Conservation (phyloP, 805 yeast genomes). For the Starmerella asiatica region DNA sequence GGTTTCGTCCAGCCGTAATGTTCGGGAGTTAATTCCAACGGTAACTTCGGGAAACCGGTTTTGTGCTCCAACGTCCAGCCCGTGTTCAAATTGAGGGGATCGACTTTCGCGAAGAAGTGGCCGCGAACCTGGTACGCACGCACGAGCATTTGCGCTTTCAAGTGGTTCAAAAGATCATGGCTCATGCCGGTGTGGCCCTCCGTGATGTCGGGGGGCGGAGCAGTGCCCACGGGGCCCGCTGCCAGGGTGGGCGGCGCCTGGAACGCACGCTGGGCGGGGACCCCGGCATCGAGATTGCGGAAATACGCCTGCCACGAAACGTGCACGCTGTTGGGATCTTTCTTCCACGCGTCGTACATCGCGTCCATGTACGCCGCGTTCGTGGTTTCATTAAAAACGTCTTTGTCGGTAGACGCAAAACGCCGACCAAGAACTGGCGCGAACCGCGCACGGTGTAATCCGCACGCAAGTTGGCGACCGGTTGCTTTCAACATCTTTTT, state of each 20-base stretch:
- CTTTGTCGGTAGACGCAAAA: slow-evolving; percentile 29
- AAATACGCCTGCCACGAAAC: slow-evolving; percentile 93
- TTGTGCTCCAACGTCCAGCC: slow-evolving; percentile 42
- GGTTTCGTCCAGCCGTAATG: slow-evolving; percentile 82
- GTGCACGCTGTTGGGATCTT: slow-evolving; percentile 84
- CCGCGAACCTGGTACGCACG: slow-evolving; percentile 99
- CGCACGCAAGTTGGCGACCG: slow-evolving; percentile 4
- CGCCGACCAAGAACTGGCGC: not conserved
- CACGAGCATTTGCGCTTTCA: slow-evolving; percentile 89
- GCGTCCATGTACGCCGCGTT: slow-evolving; percentile 91
- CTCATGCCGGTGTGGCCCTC: slow-evolving; percentile 34
- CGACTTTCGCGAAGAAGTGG: slow-evolving; percentile 86
- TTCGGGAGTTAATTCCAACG: slow-evolving; percentile 81
- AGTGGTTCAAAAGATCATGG: slow-evolving; percentile 39
- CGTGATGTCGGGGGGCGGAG: slow-evolving; percentile 24
- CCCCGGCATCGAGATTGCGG: slow-evolving; percentile 67
- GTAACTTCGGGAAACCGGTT: slow-evolving; percentile 29
- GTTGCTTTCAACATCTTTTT: slow-evolving; percentile 11
- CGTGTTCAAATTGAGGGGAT: slow-evolving; percentile 83
- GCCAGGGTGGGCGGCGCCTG: slow-evolving; percentile 69
- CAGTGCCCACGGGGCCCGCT: slow-evolving; percentile 46
- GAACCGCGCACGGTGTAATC: not conserved
- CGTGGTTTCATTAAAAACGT: slow-evolving; percentile 67
- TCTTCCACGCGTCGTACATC: slow-evolving; percentile 90
- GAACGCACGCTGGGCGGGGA: slow-evolving; percentile 61